Evolutionary conservation across 148 eudicot species (phyloP).

Genomic region (Silene uniflora): DNA sequence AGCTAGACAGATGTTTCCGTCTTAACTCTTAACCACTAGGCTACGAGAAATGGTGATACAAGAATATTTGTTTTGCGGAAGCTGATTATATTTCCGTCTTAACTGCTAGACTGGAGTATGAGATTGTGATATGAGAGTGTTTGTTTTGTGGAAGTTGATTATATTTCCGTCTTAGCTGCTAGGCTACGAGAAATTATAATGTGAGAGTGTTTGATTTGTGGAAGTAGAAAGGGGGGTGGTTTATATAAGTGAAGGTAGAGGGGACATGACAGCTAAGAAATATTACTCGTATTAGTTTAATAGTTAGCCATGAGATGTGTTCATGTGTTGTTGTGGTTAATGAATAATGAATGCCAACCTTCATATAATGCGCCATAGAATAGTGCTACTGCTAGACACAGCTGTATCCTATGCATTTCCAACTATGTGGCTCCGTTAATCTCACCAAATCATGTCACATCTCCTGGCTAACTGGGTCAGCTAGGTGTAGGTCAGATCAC

Average conservation of each 20-base stretch:
- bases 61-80: too few relatives aligned
- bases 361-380: not conserved
- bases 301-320: not conserved
- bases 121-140: not conserved
- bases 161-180: not conserved
- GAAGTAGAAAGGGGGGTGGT: not conserved
- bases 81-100: not conserved
- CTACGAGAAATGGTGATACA: too few relatives aligned
- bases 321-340: not conserved
- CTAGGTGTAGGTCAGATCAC: not conserved
- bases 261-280: slow-evolving; percentile 15
- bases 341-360: slow-evolving; percentile 6
- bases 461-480: not conserved
- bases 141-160: not conserved
- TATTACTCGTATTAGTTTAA: not conserved
- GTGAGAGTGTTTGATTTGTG: not conserved
- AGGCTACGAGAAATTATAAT: not conserved
- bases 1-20: too few relatives aligned
- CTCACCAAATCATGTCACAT: not conserved
- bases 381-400: not conserved
- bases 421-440: not conserved
- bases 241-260: not conserved
- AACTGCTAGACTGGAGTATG: not conserved
- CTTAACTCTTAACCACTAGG: too few relatives aligned
- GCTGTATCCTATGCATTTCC: not conserved